Percentiles rank a stretch among this genome's conserved stretches.
phyloP scores from a whole-genome alignment of 2,329 filamentous ascomycete species.

The Fusarium transvaalense region DNA sequence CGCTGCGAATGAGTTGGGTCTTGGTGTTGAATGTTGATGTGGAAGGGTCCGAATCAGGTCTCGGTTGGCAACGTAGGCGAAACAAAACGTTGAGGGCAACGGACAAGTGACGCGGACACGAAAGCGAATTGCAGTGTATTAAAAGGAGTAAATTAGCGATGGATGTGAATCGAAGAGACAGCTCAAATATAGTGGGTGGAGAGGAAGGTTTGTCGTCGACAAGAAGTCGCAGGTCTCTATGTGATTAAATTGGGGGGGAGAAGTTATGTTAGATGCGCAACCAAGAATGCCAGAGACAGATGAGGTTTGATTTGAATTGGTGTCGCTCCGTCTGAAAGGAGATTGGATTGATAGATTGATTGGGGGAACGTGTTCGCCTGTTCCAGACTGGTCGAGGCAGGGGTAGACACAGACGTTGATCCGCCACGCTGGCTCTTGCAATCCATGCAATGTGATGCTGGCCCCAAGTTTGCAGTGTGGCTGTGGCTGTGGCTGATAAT shows the following conservation, averaged over 20 bases:
- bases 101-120: conserved; percentile 34
- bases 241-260: conserved; percentile 18
- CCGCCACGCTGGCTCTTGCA: conserved; percentile 42
- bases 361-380: conserved; percentile 40
- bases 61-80: conserved; percentile 30
- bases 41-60: conserved; percentile 34
- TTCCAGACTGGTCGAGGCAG: conserved; percentile 34
- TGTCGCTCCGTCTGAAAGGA: conserved; percentile 43
- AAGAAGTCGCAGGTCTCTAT: conserved; percentile 14
- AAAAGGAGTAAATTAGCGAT: conserved; percentile 23
- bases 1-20: conserved; percentile 10
- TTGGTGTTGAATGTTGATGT: conserved; percentile 18
- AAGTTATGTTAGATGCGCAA: conserved; percentile 34
- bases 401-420: conserved; percentile 18
- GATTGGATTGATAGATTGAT: conserved; percentile 29
- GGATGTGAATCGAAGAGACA: conserved; percentile 9
- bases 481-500: conserved; percentile 18
- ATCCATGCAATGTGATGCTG: not conserved
- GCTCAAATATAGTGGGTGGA: conserved; percentile 15
- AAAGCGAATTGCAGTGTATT: conserved; percentile 36
- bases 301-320: conserved; percentile 41
- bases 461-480: conserved; percentile 5
- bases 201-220: conserved; percentile 17
- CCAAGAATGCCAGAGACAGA: conserved; percentile 46
- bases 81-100: conserved; percentile 8